Evolutionary conservation across 2,329 filamentous ascomycete species (phyloP).

Genomic region (Penicillium brevicompactum): DNA sequence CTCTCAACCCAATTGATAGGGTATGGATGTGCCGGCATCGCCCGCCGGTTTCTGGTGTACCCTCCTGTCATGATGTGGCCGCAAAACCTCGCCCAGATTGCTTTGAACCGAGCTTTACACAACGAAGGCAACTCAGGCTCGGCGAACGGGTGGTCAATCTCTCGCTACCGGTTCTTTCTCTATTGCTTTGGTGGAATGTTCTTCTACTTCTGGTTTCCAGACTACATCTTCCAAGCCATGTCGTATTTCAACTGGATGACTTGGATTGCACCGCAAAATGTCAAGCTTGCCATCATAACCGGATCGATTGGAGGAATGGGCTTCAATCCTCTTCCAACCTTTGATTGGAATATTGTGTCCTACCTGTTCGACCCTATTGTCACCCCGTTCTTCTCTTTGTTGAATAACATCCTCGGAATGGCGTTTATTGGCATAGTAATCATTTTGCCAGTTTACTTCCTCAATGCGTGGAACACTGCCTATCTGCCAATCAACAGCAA

Average conservation of each 20-base stretch:
- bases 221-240: conserved; percentile 52
- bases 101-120: conserved; percentile 13
- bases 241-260: conserved; percentile 56
- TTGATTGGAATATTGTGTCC: conserved; percentile 48
- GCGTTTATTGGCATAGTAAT: conserved; percentile 26
- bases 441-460: conserved; percentile 14
- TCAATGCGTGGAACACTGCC: conserved; percentile 9
- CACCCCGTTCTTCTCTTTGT: conserved; percentile 42
- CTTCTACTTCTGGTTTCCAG: conserved; percentile 56
- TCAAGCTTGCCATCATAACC: conserved; percentile 40
- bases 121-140: background rate
- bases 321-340: conserved; percentile 46
- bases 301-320: conserved; percentile 45
- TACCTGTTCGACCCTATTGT: conserved; percentile 43
- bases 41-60: conserved; percentile 37
- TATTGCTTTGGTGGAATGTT: conserved; percentile 52
- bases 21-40: conserved; percentile 42
- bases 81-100: conserved; percentile 9
- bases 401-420: conserved; percentile 39
- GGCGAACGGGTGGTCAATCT: conserved; percentile 13
- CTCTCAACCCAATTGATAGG: conserved; percentile 43
- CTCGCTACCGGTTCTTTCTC: conserved; percentile 44
- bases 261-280: conserved; percentile 54
- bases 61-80: conserved; percentile 35
- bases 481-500: conserved; percentile 17